These are phyloP conservation scores for Xylariaceae sp. DNA, from an alignment of 2,329 filamentous ascomycete species.

Conservation along the genomic window DNA sequence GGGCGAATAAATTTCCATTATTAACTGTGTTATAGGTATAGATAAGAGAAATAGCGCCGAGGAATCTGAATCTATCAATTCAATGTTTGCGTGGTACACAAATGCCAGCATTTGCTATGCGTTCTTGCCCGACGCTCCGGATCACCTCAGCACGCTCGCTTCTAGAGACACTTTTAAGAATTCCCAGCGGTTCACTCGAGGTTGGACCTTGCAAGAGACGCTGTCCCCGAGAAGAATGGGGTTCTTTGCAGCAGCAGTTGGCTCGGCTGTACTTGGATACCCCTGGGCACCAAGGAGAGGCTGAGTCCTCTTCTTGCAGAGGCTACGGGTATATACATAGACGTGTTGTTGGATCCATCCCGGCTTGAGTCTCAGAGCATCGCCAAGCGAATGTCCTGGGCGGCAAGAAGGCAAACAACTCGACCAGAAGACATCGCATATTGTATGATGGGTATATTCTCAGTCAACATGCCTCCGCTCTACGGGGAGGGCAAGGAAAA, in stretches of 20 bases:
- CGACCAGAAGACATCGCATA: slow-evolving; percentile 11
- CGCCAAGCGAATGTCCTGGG: slow-evolving; percentile 12
- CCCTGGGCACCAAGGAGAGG: slow-evolving; percentile 10
- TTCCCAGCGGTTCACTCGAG: not conserved
- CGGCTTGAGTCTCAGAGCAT: slow-evolving; percentile 6
- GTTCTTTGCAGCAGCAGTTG: slow-evolving; percentile 5
- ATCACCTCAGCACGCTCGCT: not conserved
- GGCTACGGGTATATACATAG: slow-evolving; percentile 10
- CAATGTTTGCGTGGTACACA: slow-evolving; percentile 10
- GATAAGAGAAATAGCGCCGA: slow-evolving; percentile 9
- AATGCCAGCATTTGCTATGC: slow-evolving; percentile 3
- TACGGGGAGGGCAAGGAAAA: slow-evolving; percentile 12
- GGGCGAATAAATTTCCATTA: slow-evolving; percentile 13
- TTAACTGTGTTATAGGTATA: slow-evolving; percentile 1
- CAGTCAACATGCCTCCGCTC: slow-evolving; percentile 10
- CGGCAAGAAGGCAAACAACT: slow-evolving; percentile 7
- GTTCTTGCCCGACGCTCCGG: slow-evolving; percentile 3
- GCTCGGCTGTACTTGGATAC: too few relatives aligned
- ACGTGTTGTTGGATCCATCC: slow-evolving; percentile 5
- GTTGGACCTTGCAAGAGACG: slow-evolving; percentile 3
- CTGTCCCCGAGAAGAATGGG: slow-evolving; percentile 2
- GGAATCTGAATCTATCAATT: slow-evolving; percentile 1
- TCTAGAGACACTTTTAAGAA: slow-evolving; percentile 5
- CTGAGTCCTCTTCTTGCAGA: slow-evolving; percentile 6
- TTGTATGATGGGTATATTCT: slow-evolving; percentile 8